Base-by-base conservation (phyloP, 306 rosid genomes). In the Medicago lupulina region DNA sequence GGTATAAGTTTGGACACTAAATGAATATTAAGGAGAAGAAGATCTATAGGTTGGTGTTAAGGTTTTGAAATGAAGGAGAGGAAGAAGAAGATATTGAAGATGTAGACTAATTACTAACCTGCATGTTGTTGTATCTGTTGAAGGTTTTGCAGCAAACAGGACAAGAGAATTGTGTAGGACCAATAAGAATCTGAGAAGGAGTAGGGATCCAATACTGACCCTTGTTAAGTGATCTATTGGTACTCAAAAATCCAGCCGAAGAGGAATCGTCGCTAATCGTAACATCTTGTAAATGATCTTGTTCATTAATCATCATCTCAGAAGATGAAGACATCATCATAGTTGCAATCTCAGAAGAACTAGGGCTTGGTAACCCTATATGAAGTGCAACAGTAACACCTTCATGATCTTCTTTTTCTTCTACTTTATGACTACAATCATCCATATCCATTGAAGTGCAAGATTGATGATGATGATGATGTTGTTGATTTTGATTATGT, bases 41-140 rank as follows among this genome's bases (percentile, higher is more conserved):
- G 36, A 31, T 31, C 36, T 31, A 23, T 23, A 23, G 28, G 28
- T 23, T 23, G 28, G 28, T 23, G 28, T 2, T 23, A 23, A 1
- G 28, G 28, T 23, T 23, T 23, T 23, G 36, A 31, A 31, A 31
- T 3, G 36, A 31, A 31, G 6, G 6, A 31, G 36, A 31, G 36
- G 38, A 28, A 3, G 31, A 25, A 25, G 28, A 28, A 28, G 31
- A 28, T 28, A 4, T 28, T 28, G 31, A 28, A 28, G 31, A 28
- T 28, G 63, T 28, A 60, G 6, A 46, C 1, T 43, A 43, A 43
- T 9, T 13, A 61, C 68, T 62, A 7, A 62, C 98, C 94, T 94
- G 98, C 98, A 94, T 94, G 90, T 94, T 94, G 89, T 94, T 94
- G 88, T 91, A 94, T 90, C 98, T 89, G 81, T 94, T 94, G 91